phyloP scores from a whole-genome alignment of 805 yeast species.

The Starmerella gropengiesseri region DNA sequence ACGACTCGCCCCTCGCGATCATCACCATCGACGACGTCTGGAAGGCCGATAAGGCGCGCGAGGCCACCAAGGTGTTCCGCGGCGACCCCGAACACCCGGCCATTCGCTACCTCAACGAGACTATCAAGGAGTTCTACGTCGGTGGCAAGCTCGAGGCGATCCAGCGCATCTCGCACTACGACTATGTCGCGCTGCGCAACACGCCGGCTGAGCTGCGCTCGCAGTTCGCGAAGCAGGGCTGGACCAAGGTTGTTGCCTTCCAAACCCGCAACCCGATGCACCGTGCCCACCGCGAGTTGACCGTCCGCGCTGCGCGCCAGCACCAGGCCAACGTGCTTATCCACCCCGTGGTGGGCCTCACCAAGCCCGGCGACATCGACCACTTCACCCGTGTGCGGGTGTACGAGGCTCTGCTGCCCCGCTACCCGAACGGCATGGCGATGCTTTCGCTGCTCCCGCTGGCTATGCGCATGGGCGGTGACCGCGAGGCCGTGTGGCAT shows the following conservation, averaged over 20 bases:
- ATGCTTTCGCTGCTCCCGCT: slow-evolving; percentile 76
- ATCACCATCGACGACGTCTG: slow-evolving; percentile 69
- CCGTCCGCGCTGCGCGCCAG: slow-evolving; percentile 93
- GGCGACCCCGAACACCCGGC: slow-evolving; percentile 99
- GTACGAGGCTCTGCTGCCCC: slow-evolving; percentile 80
- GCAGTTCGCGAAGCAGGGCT: slow-evolving; percentile 68
- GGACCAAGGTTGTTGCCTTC: slow-evolving; percentile 90
- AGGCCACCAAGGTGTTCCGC: slow-evolving; percentile 80
- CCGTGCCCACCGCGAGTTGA: slow-evolving; percentile 92
- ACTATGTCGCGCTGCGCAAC: slow-evolving; percentile 74
- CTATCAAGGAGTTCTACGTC: slow-evolving; percentile 71
- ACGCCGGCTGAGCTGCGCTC: slow-evolving; percentile 84
- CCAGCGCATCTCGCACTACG: slow-evolving; percentile 76
- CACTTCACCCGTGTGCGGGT: slow-evolving; percentile 96
- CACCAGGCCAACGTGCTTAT: slow-evolving; percentile 77
- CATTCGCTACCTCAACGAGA: slow-evolving; percentile 54
- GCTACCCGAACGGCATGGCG: slow-evolving; percentile 91
- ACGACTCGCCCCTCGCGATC: slow-evolving; percentile 68
- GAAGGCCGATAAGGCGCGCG: slow-evolving; percentile 65
- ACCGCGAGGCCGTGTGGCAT: slow-evolving; percentile 97
- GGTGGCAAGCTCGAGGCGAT: slow-evolving; percentile 86
- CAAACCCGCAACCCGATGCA: slow-evolving; percentile 99
- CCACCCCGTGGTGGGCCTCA: slow-evolving; percentile 94
- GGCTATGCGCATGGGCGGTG: slow-evolving; percentile 99
- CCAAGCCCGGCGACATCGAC: slow-evolving; percentile 96